A percentile compares a stretch with the other conserved stretches of the same genome.
Conservation (phyloP, 371 early-diverging fungal genomes). For the Amoeboradix gromovi region DNA sequence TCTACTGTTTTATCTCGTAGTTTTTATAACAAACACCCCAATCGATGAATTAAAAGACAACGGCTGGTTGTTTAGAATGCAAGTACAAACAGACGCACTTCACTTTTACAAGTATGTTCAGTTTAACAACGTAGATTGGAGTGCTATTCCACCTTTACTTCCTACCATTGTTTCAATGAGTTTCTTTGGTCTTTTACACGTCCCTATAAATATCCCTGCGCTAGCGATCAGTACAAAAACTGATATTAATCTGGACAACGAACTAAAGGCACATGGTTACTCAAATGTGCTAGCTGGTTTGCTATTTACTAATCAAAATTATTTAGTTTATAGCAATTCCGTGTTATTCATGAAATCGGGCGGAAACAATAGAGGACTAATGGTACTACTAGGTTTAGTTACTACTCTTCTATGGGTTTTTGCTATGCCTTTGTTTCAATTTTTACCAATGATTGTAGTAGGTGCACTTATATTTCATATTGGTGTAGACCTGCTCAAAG, state of each 20-base stretch:
- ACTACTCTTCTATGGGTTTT: conserved; percentile 36
- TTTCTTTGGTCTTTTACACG: conserved; percentile 81
- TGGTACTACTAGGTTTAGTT: conserved; percentile 42
- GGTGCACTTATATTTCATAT: conserved; percentile 72
- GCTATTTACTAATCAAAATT: conserved; percentile 44
- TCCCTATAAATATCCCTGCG: conserved; percentile 67
- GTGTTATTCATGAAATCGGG: conserved; percentile 65
- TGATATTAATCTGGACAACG: conserved; percentile 63
- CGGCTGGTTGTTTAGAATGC: conserved; percentile 62
- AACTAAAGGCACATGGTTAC: conserved; percentile 71
- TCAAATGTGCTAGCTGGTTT: conserved; percentile 52
- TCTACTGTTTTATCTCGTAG: conserved; percentile 32
- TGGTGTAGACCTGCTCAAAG: conserved; percentile 64
- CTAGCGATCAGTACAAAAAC: conserved; percentile 58
- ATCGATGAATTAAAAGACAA: conserved; percentile 29
- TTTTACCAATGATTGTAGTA: conserved; percentile 69
- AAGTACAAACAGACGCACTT: conserved; percentile 17
- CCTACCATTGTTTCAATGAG: conserved; percentile 71
- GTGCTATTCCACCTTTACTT: conserved; percentile 15
- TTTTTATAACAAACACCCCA: conserved; percentile 24
- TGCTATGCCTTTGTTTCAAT: conserved; percentile 55
- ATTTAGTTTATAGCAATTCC: conserved; percentile 42
- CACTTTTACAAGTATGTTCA: conserved; percentile 51
- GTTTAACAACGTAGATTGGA: conserved; percentile 9
- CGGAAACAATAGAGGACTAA: conserved; percentile 56